phyloP scores from a whole-genome alignment of 2,329 filamentous ascomycete species.

The Ramularia endophylla region DNA sequence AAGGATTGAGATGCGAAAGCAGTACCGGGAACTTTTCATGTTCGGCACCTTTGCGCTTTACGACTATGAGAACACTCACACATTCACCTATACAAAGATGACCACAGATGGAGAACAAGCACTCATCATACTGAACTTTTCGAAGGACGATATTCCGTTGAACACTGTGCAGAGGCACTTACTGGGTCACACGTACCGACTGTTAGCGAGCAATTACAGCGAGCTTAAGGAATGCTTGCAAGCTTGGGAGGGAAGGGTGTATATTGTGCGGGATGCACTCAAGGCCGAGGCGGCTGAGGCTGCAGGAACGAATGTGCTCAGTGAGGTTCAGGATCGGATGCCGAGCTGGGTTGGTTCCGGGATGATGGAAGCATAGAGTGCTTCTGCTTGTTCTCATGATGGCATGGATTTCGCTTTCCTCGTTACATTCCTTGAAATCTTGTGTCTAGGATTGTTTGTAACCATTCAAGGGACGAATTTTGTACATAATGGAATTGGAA shows the following conservation, averaged over 20 bases:
- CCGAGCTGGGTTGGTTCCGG: no score
- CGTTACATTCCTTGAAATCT: no score
- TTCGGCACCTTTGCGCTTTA: slow-evolving; percentile 59
- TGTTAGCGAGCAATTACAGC: slow-evolving; percentile 43
- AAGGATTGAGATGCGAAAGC: slow-evolving; percentile 49
- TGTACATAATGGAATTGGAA: no score
- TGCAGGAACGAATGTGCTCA: no score
- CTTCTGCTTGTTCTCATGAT: no score
- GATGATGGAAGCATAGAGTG: no score
- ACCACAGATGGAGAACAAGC: slow-evolving; percentile 24
- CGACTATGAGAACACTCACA: slow-evolving; percentile 44
- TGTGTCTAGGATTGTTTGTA: no score
- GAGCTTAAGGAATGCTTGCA: slow-evolving; percentile 22
- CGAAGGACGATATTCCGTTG: slow-evolving; percentile 20
- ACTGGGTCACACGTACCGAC: slow-evolving; percentile 14
- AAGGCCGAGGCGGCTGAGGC: no score
- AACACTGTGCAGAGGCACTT: slow-evolving; percentile 18
- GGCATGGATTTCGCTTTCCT: no score
- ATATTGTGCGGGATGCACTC: no score
- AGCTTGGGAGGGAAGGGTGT: slow-evolving; percentile 35
- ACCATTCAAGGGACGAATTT: no score
- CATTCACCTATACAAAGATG: slow-evolving; percentile 47
- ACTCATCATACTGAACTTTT: slow-evolving; percentile 36
- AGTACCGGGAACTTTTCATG: slow-evolving; percentile 57
- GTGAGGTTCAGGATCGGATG: no score